Conservation (phyloP, 257 asterid genomes). For the Ilex asprella region DNA sequence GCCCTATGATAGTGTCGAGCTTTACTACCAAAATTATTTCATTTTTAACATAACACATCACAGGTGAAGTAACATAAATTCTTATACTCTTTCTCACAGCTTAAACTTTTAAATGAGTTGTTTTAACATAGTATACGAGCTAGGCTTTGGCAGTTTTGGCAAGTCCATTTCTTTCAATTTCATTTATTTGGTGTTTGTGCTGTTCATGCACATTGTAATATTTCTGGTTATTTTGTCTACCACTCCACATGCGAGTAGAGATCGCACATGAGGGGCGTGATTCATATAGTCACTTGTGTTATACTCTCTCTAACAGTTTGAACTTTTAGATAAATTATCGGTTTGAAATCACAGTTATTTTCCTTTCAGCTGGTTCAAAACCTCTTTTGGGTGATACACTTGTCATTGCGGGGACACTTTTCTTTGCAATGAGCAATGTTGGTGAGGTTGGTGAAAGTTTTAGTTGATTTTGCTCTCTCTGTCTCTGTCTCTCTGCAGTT, state of each 20-base stretch:
- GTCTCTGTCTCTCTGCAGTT: too few relatives aligned
- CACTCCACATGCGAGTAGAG: not conserved
- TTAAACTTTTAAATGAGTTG: too few relatives aligned
- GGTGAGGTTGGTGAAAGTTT: slow-evolving; percentile 44
- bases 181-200: too few relatives aligned
- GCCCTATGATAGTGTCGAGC: not conserved
- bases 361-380: slow-evolving; percentile 54
- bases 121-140: too few relatives aligned
- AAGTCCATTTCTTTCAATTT: too few relatives aligned
- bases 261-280: not conserved
- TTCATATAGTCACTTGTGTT: not conserved
- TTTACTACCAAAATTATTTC: not conserved
- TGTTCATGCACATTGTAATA: too few relatives aligned
- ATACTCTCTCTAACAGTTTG: not conserved
- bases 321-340: not conserved
- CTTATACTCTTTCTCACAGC: too few relatives aligned
- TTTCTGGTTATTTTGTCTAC: not conserved
- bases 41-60: not conserved
- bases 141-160: too few relatives aligned
- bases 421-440: slow-evolving; percentile 58
- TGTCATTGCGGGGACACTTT: slow-evolving; percentile 49
- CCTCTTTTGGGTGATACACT: slow-evolving; percentile 73
- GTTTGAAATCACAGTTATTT: not conserved
- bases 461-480: not conserved
- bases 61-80: too few relatives aligned